Base-by-base conservation (phyloP, 2,329 filamentous ascomycete genomes). In the Coccinonectria pachysandricola region DNA sequence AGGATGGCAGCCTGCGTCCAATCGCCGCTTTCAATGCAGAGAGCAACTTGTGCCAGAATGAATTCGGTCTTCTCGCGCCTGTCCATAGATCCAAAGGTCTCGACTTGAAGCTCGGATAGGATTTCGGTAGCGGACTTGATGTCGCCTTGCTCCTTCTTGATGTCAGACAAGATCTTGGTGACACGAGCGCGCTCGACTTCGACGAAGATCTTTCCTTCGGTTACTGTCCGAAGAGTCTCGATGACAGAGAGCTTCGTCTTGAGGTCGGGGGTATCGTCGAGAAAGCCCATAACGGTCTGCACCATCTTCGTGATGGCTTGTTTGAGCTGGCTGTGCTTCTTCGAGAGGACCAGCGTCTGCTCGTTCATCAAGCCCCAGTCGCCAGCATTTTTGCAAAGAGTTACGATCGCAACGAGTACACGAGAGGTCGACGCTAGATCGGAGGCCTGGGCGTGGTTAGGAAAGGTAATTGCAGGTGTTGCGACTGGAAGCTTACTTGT, bases 281-380 rank as follows among this genome's bases (percentile, higher is more conserved):
- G 62, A 58, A 96, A 95, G 34, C 66, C 70, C 78, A 98, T 94
- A 37, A 94, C 86, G 24, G 79, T 80, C 67, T 98, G 91, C 35
- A 98, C 87, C 91, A 98, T 98, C 67, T 88, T 91, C 47, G 91
- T 96, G 49, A 87, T 91, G 50, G 91, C 91, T 62, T 96, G 91
- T 62, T 98, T 98, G 53, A 98, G 86, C 66, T 98, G 91, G 48
- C 87, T 84, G 81, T 98, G 91, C 68, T 98, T 98, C 77, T 98
- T 98, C 41, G 91, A 96, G 31, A 98, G 70, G 39, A 95, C 70
- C 47, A 94, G 70, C 37, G 94, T 84, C 63, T 98, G 91, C 62
- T 98, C 91, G 55, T 94, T 96, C 61, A 98, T 72, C 49, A 95
- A 64, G 56, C 75, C 78, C 91, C 91, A 98, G 57, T 98, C 86